Evolutionary conservation across 208 protist species (phyloP).

Genomic region (Angomonas deanei): DNA sequence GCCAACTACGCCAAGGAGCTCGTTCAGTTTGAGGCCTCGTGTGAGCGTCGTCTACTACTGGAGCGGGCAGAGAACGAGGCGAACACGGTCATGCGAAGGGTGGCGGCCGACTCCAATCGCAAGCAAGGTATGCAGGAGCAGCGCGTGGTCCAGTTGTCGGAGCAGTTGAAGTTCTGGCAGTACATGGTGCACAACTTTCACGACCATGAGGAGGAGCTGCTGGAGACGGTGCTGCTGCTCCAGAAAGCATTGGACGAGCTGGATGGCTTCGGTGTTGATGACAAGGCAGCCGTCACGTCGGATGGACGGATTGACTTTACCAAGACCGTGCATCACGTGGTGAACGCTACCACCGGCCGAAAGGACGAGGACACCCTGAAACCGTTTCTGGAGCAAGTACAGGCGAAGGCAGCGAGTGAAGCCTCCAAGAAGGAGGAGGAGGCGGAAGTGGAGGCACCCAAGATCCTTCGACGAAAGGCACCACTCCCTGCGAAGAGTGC

Average conservation of each 20-base stretch:
- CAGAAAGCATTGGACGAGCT: slow-evolving; percentile 69
- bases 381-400: not conserved
- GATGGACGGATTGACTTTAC: slow-evolving; percentile 84
- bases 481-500: slow-evolving; percentile 51
- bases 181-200: slow-evolving; percentile 93
- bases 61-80: slow-evolving; percentile 83
- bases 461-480: slow-evolving; percentile 65
- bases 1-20: slow-evolving; percentile 86
- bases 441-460: slow-evolving; percentile 23
- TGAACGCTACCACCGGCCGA: not conserved
- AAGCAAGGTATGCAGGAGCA: slow-evolving; percentile 89
- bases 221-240: slow-evolving; percentile 66
- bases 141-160: slow-evolving; percentile 70
- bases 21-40: slow-evolving; percentile 85
- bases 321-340: slow-evolving; percentile 22
- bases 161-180: slow-evolving; percentile 91
- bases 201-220: slow-evolving; percentile 86
- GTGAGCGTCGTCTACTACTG: slow-evolving; percentile 68
- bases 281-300: slow-evolving; percentile 33
- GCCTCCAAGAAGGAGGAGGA: not conserved
- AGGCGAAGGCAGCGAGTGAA: not conserved
- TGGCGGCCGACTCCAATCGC: slow-evolving; percentile 72
- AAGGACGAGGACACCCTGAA: not conserved
- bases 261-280: slow-evolving; percentile 61
- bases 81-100: slow-evolving; percentile 85